Conservation (phyloP, 1,139 yeast genomes). For the Kurtzmaniella quercitrusa region DNA sequence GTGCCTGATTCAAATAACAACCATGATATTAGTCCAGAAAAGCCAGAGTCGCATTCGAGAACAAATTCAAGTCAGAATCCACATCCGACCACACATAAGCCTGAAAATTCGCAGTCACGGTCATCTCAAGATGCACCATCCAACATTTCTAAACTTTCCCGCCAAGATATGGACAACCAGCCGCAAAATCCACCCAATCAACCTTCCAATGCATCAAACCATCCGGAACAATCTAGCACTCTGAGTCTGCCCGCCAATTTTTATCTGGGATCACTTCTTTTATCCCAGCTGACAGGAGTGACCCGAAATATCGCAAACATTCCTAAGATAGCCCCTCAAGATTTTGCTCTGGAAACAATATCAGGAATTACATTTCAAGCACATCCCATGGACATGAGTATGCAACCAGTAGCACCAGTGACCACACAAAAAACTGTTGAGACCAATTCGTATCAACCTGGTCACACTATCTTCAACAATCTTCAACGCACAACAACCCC, state of each 20-base stretch:
- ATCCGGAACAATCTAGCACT: background rate
- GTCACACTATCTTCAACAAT: conserved; percentile 43
- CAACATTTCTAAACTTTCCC: too few relatives aligned
- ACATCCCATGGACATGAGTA: conserved; percentile 23
- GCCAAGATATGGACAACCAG: background rate
- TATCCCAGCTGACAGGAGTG: conserved; percentile 46
- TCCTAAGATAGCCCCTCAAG: conserved; percentile 2
- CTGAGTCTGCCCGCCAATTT: conserved; percentile 19
- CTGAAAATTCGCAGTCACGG: too few relatives aligned
- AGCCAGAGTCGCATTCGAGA: too few relatives aligned
- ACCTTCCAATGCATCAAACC: background rate
- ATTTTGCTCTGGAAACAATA: conserved; percentile 17
- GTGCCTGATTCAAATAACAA: too few relatives aligned
- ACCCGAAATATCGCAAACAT: conserved; percentile 28
- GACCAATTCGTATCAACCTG: conserved; percentile 40
- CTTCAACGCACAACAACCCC: conserved; percentile 35
- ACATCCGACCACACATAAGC: too few relatives aligned
- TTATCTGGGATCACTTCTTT: conserved; percentile 42
- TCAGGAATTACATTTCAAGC: conserved; percentile 39
- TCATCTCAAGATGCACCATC: too few relatives aligned
- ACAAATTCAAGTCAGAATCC: too few relatives aligned
- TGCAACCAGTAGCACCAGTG: conserved; percentile 27
- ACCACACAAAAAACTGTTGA: conserved; percentile 31
- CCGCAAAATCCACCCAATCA: background rate
- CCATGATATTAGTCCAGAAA: too few relatives aligned